Evolutionary conservation across 805 yeast genomes (phyloP).

Genomic region (Saccharomycopsis schoenii): DNA sequence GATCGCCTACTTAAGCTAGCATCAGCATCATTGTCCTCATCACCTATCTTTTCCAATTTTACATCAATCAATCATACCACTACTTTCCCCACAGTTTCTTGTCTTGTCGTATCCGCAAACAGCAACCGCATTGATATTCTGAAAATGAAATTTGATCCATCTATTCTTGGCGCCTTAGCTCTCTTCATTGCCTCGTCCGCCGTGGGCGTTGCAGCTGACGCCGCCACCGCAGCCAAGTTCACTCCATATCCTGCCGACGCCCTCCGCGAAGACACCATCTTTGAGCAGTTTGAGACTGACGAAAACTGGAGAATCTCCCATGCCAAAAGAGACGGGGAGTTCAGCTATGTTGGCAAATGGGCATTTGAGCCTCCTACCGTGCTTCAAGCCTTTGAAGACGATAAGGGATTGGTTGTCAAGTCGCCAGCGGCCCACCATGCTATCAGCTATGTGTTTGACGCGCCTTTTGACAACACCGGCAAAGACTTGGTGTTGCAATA

Average conservation of each 20-base stretch:
- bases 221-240: background rate
- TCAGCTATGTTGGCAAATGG: conserved; percentile 69
- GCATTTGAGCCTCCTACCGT: conserved; percentile 50
- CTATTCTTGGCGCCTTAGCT: background rate
- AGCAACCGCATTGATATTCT: background rate
- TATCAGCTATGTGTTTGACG: conserved; percentile 52
- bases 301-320: conserved; percentile 54
- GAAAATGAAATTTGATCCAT: background rate
- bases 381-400: conserved; percentile 52
- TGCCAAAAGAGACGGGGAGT: conserved; percentile 42
- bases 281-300: conserved; percentile 51
- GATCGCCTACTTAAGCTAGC: too few species aligned
- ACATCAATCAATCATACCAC: too few species aligned
- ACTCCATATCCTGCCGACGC: background rate
- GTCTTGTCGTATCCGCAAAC: background rate
- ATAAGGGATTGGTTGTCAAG: conserved; percentile 69
- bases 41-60: too few species aligned
- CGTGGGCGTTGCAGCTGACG: background rate
- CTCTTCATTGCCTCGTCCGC: background rate
- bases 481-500: conserved; percentile 76
- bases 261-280: conserved; percentile 34
- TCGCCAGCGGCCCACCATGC: conserved; percentile 76
- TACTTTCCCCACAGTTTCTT: background rate
- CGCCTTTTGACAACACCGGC: conserved; percentile 48
- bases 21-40: too few species aligned